phyloP scores from a whole-genome alignment of 345 rosid species.

The Boechera stricta region DNA sequence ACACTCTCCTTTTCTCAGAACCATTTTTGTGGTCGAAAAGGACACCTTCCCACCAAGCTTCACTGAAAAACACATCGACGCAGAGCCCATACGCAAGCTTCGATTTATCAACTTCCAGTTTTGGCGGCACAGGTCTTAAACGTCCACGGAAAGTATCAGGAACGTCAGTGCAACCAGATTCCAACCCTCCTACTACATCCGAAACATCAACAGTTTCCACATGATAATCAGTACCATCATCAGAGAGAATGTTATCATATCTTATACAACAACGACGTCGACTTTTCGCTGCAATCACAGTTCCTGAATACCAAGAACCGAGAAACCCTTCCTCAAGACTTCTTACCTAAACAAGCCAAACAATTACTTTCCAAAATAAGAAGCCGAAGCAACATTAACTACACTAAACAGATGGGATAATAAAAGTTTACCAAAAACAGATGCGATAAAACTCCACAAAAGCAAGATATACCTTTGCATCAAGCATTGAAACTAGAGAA shows the following conservation, averaged over 20 bases:
- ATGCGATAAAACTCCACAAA: background rate
- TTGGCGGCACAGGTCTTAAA: conserved; percentile 70
- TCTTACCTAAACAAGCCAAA: conserved; percentile 56
- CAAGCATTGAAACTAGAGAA: background rate
- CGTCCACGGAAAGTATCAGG: conserved; percentile 44
- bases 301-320: conserved; percentile 82
- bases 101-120: conserved; percentile 35
- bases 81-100: conserved; percentile 62
- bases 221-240: conserved; percentile 48
- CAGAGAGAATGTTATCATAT: conserved; percentile 62
- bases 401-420: background rate
- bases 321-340: conserved; percentile 75
- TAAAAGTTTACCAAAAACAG: background rate
- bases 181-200: conserved; percentile 43
- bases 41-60: conserved; percentile 96
- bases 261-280: conserved; percentile 41
- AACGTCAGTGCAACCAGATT: conserved; percentile 17
- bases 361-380: conserved; percentile 6
- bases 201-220: conserved; percentile 56
- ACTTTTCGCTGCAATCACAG: conserved; percentile 43
- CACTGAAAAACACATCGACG: conserved; percentile 61
- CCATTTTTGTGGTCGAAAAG: conserved; percentile 62
- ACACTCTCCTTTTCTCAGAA: conserved; percentile 55
- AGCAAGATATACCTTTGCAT: background rate
- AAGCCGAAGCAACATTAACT: background rate